Conservation (phyloP, 1,284 basidiomycete species). For the Malassezia dermatis region DNA sequence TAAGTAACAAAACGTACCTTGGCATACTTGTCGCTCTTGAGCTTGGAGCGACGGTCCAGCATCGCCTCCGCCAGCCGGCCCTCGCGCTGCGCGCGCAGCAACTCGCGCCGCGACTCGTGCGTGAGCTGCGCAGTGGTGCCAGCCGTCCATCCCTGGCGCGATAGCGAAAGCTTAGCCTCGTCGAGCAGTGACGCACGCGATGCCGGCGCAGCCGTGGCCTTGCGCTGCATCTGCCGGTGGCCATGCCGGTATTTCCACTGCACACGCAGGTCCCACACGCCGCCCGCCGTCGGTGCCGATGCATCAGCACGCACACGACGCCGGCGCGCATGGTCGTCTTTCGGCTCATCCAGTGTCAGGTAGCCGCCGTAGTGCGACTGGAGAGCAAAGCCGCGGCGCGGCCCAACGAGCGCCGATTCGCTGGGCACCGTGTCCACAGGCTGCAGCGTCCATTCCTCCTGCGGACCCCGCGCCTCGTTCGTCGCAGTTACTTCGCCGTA, state of each 20-base stretch:
- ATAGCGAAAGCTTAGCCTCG: slow-evolving; percentile 11
- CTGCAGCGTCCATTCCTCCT: slow-evolving; percentile 33
- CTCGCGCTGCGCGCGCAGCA: slow-evolving; percentile 17
- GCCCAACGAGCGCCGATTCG: not conserved
- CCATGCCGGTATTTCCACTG: slow-evolving; percentile 38
- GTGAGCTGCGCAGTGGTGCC: slow-evolving; percentile 1
- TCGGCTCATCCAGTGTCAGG: slow-evolving; percentile 23
- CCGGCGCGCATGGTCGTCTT: slow-evolving; percentile 14
- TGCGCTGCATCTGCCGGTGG: slow-evolving; percentile 1
- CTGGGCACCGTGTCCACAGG: not conserved
- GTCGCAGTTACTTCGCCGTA: slow-evolving; percentile 22
- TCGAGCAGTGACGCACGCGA: not conserved
- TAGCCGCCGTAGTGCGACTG: slow-evolving; percentile 26
- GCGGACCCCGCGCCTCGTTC: slow-evolving; percentile 35
- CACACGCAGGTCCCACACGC: slow-evolving; percentile 25
- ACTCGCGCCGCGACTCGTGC: slow-evolving; percentile 6
- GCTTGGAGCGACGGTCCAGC: slow-evolving; percentile 32
- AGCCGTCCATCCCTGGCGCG: slow-evolving; percentile 16
- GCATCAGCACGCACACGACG: slow-evolving; percentile 27
- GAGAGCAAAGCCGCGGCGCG: slow-evolving; percentile 14
- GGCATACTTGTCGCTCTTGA: slow-evolving; percentile 32
- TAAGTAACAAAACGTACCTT: not conserved
- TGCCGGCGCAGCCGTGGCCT: not conserved
- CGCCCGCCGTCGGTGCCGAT: not conserved
- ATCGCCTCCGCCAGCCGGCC: slow-evolving; percentile 39